Conservation (phyloP, 2,329 filamentous ascomycete genomes). For the Cordyceps cateniannulata region DNA sequence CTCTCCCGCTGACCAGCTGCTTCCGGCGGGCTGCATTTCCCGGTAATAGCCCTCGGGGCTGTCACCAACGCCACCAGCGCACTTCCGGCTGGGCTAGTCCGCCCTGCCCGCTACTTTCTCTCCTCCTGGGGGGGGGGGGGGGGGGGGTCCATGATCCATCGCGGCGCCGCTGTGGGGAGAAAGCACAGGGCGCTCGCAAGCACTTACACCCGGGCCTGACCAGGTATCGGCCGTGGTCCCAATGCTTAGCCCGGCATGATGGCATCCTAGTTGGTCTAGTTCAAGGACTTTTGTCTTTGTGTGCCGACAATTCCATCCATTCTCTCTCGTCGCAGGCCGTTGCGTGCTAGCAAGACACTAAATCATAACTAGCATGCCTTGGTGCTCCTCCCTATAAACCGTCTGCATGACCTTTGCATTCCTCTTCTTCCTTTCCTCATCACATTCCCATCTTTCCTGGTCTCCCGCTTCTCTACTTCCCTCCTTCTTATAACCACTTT, state of each 20-base stretch:
- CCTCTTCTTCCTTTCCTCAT: not conserved
- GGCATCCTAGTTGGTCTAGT: not conserved
- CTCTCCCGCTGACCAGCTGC: not conserved
- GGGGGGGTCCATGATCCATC: not conserved
- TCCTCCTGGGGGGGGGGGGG: too few relatives aligned
- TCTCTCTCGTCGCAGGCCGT: not conserved
- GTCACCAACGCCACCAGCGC: not conserved
- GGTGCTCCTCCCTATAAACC: not conserved
- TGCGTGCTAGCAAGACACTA: not conserved
- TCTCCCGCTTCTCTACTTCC: too few relatives aligned
- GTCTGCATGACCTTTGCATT: not conserved
- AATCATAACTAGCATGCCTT: not conserved
- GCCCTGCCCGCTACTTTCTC: not conserved
- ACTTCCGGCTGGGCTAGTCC: not conserved
- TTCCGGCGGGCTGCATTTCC: not conserved
- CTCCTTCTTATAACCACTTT: too few relatives aligned
- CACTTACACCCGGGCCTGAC: not conserved
- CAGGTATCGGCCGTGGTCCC: not conserved
- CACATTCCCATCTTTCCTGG: not conserved
- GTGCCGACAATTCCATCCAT: not conserved
- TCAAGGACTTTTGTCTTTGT: not conserved
- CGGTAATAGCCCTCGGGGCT: not conserved
- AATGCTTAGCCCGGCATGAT: not conserved
- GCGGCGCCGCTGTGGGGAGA: conserved; percentile 2
- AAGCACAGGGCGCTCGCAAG: not conserved